These are phyloP conservation scores for Clausena lansium DNA, from an alignment of 345 rosid species.

Conservation along the genomic window DNA sequence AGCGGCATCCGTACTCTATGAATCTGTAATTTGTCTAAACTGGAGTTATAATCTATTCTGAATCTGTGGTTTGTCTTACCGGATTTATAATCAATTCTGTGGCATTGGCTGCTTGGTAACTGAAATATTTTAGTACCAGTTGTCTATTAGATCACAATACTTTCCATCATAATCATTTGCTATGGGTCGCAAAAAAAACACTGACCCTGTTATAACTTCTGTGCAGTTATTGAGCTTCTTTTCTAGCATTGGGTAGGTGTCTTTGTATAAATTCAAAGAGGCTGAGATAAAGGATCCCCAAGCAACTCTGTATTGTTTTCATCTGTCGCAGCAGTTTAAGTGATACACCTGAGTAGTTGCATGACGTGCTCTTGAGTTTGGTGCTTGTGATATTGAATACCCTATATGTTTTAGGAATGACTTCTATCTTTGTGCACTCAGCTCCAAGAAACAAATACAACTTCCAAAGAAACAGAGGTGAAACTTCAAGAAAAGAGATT, in stretches of 20 bases:
- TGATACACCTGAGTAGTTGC: not conserved
- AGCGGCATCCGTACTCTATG: no score
- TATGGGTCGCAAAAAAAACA: no score
- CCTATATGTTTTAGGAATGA: not conserved
- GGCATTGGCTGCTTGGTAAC: no score
- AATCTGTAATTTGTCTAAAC: no score
- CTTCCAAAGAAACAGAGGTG: slow-evolving; percentile 55
- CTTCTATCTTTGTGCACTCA: slow-evolving; percentile 11
- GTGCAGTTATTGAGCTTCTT: not conserved
- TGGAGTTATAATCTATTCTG: no score
- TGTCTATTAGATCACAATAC: no score
- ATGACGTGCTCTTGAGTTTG: not conserved
- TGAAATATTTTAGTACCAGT: no score
- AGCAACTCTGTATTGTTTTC: no score
- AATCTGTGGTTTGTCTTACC: no score
- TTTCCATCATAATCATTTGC: no score
- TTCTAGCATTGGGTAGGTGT: not conserved
- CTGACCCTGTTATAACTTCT: not conserved
- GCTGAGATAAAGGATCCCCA: not conserved
- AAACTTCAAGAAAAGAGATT: slow-evolving; percentile 60
- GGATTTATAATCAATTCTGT: no score
- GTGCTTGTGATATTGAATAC: not conserved
- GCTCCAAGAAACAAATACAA: slow-evolving; percentile 54
- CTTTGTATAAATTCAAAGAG: not conserved
- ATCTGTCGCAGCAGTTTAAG: not conserved